Evolutionary conservation across 129 eudicot species (phyloP).

Genomic region (Ambrosia trifida): DNA sequence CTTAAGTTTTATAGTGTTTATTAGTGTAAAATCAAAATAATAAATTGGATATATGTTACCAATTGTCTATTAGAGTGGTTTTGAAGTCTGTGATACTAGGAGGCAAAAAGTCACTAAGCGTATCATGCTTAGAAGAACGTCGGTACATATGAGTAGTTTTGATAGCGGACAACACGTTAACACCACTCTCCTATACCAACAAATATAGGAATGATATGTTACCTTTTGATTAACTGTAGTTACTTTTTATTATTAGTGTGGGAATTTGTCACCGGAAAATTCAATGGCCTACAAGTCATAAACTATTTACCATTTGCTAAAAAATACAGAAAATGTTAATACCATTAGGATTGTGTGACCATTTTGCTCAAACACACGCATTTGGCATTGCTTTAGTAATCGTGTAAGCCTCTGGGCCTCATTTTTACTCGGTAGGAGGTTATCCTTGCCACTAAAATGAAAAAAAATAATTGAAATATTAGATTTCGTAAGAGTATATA

Average conservation of each 20-base stretch:
- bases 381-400: slow-evolving; percentile 47
- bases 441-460: slow-evolving; percentile 76
- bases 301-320: neutral
- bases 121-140: slow-evolving; percentile 57
- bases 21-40: neutral
- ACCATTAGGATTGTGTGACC: slow-evolving; percentile 82
- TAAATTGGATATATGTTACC: slow-evolving; percentile 28
- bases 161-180: slow-evolving; percentile 64
- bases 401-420: slow-evolving; percentile 75
- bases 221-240: neutral
- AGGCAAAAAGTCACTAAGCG: slow-evolving; percentile 66
- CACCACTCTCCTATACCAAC: slow-evolving; percentile 68
- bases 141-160: slow-evolving; percentile 65
- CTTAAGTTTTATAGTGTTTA: neutral
- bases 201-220: neutral
- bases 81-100: slow-evolving; percentile 77
- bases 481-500: neutral
- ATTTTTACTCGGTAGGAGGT: slow-evolving; percentile 60
- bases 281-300: neutral
- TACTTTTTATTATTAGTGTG: neutral
- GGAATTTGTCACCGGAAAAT: neutral
- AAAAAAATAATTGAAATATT: slow-evolving; percentile 13
- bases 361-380: slow-evolving; percentile 59
- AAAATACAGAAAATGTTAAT: neutral
- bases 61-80: slow-evolving; percentile 33